phyloP scores from a whole-genome alignment of 2,329 filamentous ascomycete genomes.

The Phaeosphaeriaceae sp. region DNA sequence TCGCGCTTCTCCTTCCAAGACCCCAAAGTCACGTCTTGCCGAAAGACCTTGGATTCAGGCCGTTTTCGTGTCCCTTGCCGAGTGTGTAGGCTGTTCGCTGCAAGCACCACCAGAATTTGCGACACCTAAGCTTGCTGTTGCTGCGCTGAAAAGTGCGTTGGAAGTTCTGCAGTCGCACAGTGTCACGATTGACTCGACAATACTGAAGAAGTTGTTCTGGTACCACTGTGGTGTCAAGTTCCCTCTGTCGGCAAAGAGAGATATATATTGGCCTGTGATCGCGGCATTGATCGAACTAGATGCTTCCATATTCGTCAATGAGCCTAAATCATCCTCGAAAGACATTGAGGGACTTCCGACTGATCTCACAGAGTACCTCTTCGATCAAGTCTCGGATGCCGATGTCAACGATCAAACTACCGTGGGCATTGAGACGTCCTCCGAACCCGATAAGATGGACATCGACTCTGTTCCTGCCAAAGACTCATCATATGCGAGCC shows the following conservation, averaged over 20 bases:
- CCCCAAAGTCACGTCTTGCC: conserved; percentile 48
- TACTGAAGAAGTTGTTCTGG: conserved; percentile 44
- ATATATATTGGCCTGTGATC: conserved; percentile 41
- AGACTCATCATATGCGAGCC: not conserved
- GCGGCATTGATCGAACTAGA: conserved; percentile 44
- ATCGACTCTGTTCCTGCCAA: not conserved
- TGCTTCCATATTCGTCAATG: conserved; percentile 39
- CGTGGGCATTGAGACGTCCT: not conserved
- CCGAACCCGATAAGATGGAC: not conserved
- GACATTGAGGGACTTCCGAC: conserved; percentile 18
- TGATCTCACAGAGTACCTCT: conserved; percentile 39
- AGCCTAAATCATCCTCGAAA: conserved; percentile 22
- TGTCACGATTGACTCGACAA: conserved; percentile 33
- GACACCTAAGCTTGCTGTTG: conserved; percentile 26
- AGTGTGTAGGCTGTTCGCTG: conserved; percentile 43
- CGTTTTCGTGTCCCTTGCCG: conserved; percentile 47
- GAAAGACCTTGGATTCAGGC: conserved; percentile 57
- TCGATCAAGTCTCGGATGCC: conserved; percentile 36
- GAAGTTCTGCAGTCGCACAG: conserved; percentile 31
- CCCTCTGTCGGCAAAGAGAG: conserved; percentile 23
- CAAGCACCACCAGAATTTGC: conserved; percentile 29
- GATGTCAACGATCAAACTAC: conserved; percentile 20
- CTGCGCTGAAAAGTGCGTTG: conserved; percentile 34
- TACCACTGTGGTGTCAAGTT: conserved; percentile 44
- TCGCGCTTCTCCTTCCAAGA: conserved; percentile 50